Evolutionary conservation across 176 grass and related monocot species (phyloP), one percentile per base, ranked within the genome.

Genomic region (Bromus sterilis): DNA sequence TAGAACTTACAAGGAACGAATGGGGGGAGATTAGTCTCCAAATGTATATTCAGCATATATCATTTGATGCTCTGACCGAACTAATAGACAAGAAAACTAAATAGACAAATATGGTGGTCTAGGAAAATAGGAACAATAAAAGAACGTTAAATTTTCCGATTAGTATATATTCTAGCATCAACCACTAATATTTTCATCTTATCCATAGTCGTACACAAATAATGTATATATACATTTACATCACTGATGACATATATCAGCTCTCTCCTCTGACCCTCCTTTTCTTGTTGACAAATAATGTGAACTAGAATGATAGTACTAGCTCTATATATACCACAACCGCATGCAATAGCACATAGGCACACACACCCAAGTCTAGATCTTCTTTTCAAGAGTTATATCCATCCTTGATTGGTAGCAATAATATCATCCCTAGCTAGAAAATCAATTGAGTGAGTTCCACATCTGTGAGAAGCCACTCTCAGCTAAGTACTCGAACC

Each of bases 391-490:
- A 78, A 64, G 57, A 75, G 28, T 83, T 71, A 71, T 71, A 71
- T 29, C 31, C 55, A 6, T 77, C 56, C 41, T 81, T 63, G 44
- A 53, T 51, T 78, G 12, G 65, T 44, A 71, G 11, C 57, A 35
- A 85, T 77, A 65, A 82, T 73, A 65, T 31, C 4, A 65, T 31
- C 4, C 20, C 78, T 78, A 37, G 75, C 67, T 74, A 59, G 66
- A 82, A 78, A 78, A 89, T 78, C 57, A 74, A 82, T 14, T 60
- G 79, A 90, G 80, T 16, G 83, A 79, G 82, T 93, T 94, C 89
- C 92, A 94, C 74, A 98, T 81, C 77, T 94, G 86, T 36, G 95
- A 83, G 58, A 92, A 85, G 8, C 89, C 80, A 56, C 89, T 92
- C 41, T 94, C 91, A 75, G 82, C 76, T 34, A 90, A 81, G 80